Evolutionary conservation across 345 rosid genomes (phyloP).

Genomic region (Ceriops tagal): DNA sequence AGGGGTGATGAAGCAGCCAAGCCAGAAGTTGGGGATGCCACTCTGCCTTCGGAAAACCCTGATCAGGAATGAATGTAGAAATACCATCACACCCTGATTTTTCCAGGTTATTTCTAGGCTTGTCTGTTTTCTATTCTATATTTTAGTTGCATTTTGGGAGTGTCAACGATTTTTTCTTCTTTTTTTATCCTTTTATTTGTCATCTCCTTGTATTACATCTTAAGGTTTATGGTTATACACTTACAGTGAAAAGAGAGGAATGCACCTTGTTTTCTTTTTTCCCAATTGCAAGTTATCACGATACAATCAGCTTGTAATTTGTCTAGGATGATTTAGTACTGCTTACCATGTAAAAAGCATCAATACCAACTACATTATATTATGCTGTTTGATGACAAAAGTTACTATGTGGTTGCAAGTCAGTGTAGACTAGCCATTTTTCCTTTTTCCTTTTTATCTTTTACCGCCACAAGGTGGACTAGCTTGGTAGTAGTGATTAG

Average conservation of each 20-base stretch:
- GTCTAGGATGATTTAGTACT: neutral
- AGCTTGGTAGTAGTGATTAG: no score
- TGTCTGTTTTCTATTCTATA: neutral
- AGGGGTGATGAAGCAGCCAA: constrained; percentile 50
- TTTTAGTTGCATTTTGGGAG: neutral
- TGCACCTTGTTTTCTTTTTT: neutral
- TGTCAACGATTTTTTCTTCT: neutral
- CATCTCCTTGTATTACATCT: neutral
- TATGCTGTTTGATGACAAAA: no score
- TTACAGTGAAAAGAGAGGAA: neutral
- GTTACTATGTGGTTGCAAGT: no score
- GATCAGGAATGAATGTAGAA: constrained; percentile 10
- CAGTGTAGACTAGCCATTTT: no score
- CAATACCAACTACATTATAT: no score
- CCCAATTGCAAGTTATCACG: no score
- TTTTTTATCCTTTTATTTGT: neutral
- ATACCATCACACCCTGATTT: neutral
- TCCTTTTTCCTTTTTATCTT: no score
- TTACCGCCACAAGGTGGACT: no score
- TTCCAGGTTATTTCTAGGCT: constrained; percentile 6
- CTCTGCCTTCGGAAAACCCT: constrained; percentile 1
- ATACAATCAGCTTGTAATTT: neutral
- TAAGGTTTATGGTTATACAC: no score
- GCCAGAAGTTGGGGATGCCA: constrained; percentile 18
- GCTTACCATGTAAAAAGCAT: neutral